Evolutionary conservation across 2,329 filamentous ascomycete species (phyloP).

Genomic region (Pseudopyricularia javanii): DNA sequence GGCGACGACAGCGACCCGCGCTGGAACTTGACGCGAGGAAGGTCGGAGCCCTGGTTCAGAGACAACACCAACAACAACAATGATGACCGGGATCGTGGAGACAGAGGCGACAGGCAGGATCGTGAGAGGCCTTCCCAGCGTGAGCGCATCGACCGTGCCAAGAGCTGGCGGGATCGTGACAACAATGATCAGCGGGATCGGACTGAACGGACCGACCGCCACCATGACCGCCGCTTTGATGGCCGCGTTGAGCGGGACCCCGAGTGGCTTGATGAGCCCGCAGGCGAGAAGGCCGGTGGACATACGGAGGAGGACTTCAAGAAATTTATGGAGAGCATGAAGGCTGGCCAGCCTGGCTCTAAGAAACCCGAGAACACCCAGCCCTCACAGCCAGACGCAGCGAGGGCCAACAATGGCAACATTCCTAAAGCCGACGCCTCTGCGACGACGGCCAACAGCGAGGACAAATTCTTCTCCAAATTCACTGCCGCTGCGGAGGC

Average conservation of each 20-base stretch:
- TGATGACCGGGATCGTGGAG: slow-evolving; percentile 1
- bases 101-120: slow-evolving; percentile 22
- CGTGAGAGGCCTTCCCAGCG: slow-evolving; percentile 24
- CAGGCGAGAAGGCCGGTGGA: slow-evolving; percentile 54
- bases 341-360: slow-evolving; percentile 40
- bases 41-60: slow-evolving; percentile 60
- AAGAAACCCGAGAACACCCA: slow-evolving; percentile 23
- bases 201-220: slow-evolving; percentile 32
- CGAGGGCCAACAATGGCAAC: slow-evolving; percentile 31
- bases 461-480: slow-evolving; percentile 63
- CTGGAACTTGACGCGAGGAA: slow-evolving; percentile 53
- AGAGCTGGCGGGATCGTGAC: slow-evolving; percentile 48
- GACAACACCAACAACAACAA: neutral
- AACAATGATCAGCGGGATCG: slow-evolving; percentile 28
- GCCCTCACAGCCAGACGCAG: slow-evolving; percentile 16
- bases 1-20: slow-evolving; percentile 42
- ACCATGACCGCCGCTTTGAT: slow-evolving; percentile 43
- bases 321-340: slow-evolving; percentile 89
- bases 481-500: slow-evolving; percentile 1
- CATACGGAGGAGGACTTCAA: slow-evolving; percentile 88
- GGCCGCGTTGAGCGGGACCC: slow-evolving; percentile 65
- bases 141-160: slow-evolving; percentile 44
- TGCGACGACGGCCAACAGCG: slow-evolving; percentile 51
- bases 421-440: slow-evolving; percentile 42
- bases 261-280: slow-evolving; percentile 76